Base-by-base conservation (phyloP, 441 rosid genomes). In the Capsella rubella region DNA sequence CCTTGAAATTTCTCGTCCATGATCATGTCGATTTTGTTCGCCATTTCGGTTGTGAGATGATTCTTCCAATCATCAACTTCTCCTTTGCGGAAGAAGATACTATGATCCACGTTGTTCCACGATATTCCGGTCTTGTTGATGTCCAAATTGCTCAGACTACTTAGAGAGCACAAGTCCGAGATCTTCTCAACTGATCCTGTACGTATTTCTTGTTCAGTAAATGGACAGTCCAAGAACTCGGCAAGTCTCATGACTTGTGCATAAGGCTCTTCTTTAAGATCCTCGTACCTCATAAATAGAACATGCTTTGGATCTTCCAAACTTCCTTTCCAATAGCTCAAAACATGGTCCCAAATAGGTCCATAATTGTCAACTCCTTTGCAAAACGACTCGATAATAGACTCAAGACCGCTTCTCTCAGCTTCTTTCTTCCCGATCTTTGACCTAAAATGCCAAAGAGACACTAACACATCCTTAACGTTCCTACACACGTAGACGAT, bases 21-120 rank as follows among this genome's bases (percentile, higher is more conserved):
- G 28, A 16, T 35, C 43, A 57, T 57, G 43, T 57, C 28, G 62
- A 57, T 57, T 57, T 57, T 57, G 45, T 57, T 16, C 14, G 5
- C 62, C 62, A 57, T 57, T 34, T 57, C 62, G 9, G 8, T 15
- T 15, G 28, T 57, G 4, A 57, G 27, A 57, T 57, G 8, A 57
- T 34, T 57, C 28, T 57, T 57, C 43, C 62, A 57, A 1, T 57
- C 62, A 32, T 16, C 62, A 10, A 57, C 45, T 57, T 57, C 43
- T 5, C 62, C 62, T 57, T 57, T 57, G 8, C 43, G 62, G n/a
- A 57, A 57, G 4, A 0, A 9, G 3, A 2, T 9, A 8, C 18
- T 57, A 28, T 57, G 7, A 34, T 54, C 43, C 25, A 56, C 2
- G 9, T 27, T 52, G 57, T 32, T 34, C 27, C 6, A 57, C 28